Evolutionary conservation across 1,284 basidiomycete genomes (phyloP).

Genomic region (Cryptococcus amylolentus): DNA sequence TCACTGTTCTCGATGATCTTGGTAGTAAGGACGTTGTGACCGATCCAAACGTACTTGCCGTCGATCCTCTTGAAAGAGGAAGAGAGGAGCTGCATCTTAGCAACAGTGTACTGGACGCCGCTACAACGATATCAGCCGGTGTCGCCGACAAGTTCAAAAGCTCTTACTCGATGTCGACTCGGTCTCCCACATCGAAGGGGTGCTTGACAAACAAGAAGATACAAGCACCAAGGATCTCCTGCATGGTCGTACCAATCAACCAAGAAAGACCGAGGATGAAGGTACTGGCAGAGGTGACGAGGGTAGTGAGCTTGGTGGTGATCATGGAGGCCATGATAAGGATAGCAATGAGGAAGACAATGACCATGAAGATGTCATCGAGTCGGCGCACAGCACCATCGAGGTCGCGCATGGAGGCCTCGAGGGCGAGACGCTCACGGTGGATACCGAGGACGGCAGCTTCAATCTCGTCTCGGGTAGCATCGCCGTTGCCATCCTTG

Average conservation of each 20-base stretch:
- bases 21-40: slow-evolving; percentile 61
- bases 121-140: slow-evolving; percentile 10
- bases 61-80: slow-evolving; percentile 57
- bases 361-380: slow-evolving; percentile 52
- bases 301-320: slow-evolving; percentile 65
- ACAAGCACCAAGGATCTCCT: slow-evolving; percentile 53
- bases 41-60: slow-evolving; percentile 60
- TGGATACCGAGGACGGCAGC: slow-evolving; percentile 77
- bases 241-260: slow-evolving; percentile 70
- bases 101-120: slow-evolving; percentile 64
- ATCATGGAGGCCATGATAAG: slow-evolving; percentile 72
- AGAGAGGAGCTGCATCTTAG: slow-evolving; percentile 78
- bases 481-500: slow-evolving; percentile 76
- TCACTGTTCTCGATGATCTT: slow-evolving; percentile 56
- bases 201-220: slow-evolving; percentile 84
- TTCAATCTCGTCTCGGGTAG: slow-evolving; percentile 69
- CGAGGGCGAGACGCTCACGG: slow-evolving; percentile 76
- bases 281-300: slow-evolving; percentile 76
- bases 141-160: not conserved
- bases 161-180: slow-evolving; percentile 55
- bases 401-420: slow-evolving; percentile 83
- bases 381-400: slow-evolving; percentile 81
- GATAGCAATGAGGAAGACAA: slow-evolving; percentile 60
- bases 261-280: slow-evolving; percentile 80
- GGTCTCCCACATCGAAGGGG: slow-evolving; percentile 85